Percentiles rank a stretch among this genome's conserved stretches.
Conservation (phyloP, 2,329 filamentous ascomycete species). For the Hypoxylon sp. region DNA sequence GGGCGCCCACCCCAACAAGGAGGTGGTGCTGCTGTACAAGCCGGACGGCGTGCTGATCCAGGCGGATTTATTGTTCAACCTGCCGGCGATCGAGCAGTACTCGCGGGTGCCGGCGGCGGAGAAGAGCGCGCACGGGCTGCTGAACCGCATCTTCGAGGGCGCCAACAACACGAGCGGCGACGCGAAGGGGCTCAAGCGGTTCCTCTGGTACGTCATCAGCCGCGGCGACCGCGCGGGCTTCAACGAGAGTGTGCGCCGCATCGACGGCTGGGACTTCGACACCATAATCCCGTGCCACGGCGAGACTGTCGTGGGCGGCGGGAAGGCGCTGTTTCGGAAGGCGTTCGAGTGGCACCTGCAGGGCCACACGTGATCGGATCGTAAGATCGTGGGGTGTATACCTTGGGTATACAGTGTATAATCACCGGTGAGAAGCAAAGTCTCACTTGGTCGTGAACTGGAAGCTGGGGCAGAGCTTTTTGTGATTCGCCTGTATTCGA, state of each 20-base stretch:
- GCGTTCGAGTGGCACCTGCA: conserved; percentile 86
- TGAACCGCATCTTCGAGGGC: conserved; percentile 59
- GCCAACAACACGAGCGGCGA: conserved; percentile 72
- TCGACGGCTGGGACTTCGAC: conserved; percentile 85
- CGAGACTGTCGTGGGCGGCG: conserved; percentile 81
- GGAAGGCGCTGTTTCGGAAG: conserved; percentile 80
- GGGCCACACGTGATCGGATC: conserved; percentile 47
- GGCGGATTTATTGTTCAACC: conserved; percentile 92
- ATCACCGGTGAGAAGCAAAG: background rate
- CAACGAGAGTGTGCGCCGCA: conserved; percentile 74
- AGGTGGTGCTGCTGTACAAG: conserved; percentile 88
- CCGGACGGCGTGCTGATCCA: conserved; percentile 84
- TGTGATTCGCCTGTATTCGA: background rate
- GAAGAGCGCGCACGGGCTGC: conserved; percentile 52
- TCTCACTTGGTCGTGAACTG: background rate
- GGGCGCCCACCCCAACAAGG: conserved; percentile 81
- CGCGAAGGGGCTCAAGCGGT: conserved; percentile 80
- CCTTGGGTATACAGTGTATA: background rate
- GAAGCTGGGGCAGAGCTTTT: background rate
- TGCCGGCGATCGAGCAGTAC: conserved; percentile 90
- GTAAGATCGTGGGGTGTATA: background rate
- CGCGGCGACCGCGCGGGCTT: conserved; percentile 73
- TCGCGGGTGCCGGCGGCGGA: conserved; percentile 65
- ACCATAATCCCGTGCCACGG: conserved; percentile 93
- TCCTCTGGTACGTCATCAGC: conserved; percentile 81